Conservation (phyloP, 2,329 filamentous ascomycete species). For the Aciculosporium take region DNA sequence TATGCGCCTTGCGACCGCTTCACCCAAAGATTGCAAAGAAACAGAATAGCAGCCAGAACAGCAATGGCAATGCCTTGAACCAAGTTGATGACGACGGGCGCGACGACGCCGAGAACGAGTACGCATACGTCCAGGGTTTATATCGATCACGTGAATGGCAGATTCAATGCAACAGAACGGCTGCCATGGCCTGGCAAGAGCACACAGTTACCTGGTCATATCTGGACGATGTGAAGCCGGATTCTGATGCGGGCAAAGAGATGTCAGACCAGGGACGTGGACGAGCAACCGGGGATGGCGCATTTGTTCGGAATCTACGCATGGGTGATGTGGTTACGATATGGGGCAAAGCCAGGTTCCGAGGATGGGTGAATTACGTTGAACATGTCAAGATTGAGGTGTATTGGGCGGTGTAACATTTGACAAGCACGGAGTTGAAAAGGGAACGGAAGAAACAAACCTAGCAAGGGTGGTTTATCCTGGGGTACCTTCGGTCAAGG, state of each 20-base stretch:
- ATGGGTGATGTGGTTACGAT: conserved; percentile 48
- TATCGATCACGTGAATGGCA: conserved; percentile 20
- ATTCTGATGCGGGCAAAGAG: conserved; percentile 24
- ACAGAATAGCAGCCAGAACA: neutral
- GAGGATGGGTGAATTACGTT: conserved; percentile 38
- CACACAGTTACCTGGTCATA: conserved; percentile 41
- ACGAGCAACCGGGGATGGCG: conserved; percentile 33
- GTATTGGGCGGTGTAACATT: conserved; percentile 37
- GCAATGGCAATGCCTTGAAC: neutral
- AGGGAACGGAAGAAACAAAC: no score
- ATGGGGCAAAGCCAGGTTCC: conserved; percentile 45
- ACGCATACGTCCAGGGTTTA: conserved; percentile 24
- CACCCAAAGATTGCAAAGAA: conserved; percentile 16
- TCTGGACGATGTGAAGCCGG: conserved; percentile 30
- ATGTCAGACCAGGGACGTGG: conserved; percentile 34
- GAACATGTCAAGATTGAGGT: conserved; percentile 37
- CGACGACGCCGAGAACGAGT: conserved; percentile 9
- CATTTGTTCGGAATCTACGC: conserved; percentile 40
- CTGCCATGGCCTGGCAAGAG: conserved; percentile 18
- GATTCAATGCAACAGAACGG: conserved; percentile 34
- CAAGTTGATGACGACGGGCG: neutral
- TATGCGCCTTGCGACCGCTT: conserved; percentile 23
- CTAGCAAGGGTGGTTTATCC: no score
- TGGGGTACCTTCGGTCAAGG: no score
- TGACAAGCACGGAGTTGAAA: no score